phyloP scores from a whole-genome alignment of 192 early-diverging fungal species.

The Funneliformis geosporum region DNA sequence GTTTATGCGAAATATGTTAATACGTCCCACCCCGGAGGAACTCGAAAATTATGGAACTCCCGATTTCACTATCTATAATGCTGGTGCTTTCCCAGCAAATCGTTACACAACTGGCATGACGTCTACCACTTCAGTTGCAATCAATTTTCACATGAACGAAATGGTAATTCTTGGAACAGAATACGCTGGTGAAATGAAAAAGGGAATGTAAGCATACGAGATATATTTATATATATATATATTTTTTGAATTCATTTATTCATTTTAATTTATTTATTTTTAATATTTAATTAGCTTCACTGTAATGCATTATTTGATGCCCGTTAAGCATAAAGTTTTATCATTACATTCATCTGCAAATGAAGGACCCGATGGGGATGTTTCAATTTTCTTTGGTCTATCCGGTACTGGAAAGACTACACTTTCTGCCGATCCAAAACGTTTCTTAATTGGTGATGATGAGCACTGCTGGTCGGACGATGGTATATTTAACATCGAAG shows the following conservation, averaged over 20 bases:
- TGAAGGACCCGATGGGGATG: constrained; percentile 85
- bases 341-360: constrained; percentile 95
- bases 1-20: constrained; percentile 99
- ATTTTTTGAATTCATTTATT: constrained; percentile 11
- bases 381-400: constrained; percentile 97
- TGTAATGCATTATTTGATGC: constrained; percentile 99
- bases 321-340: constrained; percentile 79
- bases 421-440: constrained; percentile 90
- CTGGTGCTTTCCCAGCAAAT: constrained; percentile 93
- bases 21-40: constrained; percentile 90
- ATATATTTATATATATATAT: background rate
- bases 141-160: constrained; percentile 91
- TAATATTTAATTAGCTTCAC: constrained; percentile 68
- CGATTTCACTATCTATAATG: constrained; percentile 98
- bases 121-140: constrained; percentile 85
- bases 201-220: constrained; percentile 64
- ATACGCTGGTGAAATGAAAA: constrained; percentile 99
- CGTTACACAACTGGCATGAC: constrained; percentile 95
- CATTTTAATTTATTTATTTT: background rate
- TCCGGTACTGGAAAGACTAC: constrained; percentile 99
- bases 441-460: constrained; percentile 96
- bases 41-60: constrained; percentile 91
- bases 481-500: constrained; percentile 99
- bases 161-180: constrained; percentile 99
- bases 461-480: constrained; percentile 99